Base-by-base conservation (phyloP, 2,329 filamentous ascomycete genomes). In the Dactylellina cionopaga region DNA sequence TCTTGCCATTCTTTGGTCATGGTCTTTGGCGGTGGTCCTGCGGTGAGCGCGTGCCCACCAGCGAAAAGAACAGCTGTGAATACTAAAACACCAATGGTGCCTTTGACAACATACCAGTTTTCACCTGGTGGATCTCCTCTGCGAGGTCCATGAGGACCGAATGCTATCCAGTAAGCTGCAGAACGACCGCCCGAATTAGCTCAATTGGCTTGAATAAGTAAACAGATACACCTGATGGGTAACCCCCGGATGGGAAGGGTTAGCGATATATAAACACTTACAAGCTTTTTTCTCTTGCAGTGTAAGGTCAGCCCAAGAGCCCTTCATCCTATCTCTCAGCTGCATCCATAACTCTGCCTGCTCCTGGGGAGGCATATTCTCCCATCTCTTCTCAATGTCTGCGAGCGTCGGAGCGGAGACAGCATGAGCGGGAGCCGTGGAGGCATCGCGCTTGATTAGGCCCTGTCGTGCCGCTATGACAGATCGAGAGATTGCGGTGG, bases 351-450 rank as follows among this genome's bases (percentile, higher is more conserved):
- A 86, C 81, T 99, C 95, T 77, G 95, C 95, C 88, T 99, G 95
- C 88, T 99, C 95, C 86, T 96, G 92, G 76, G 95, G 92, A 71
- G 94, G 93, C 91, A 98, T 93, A 75, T 85, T 88, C 86, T 99
- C 95, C 95, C 95, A 99, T 85, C 95, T 88, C 90, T 96, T 97
- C 89, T 99, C 95, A 80, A 99, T 98, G 84, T 96, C 92, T 83
- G 92, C 91, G 80, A 99, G 88, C 70, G 92, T 97, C 78, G 96
- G 95, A 86, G 97, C 98, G 80, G 93, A 96, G 84, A 99, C 96
- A 81, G 94, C 93, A 82, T 96, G 92, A 78, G 91, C 22, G 5
- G 68, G 44, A 39, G 46, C 59, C 13, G 69, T 68, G 4, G 69
- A 65, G 31, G 68, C 51, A 56, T 72, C 59, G 59, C 68, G 68